These are phyloP conservation scores for Mycena galericulata DNA, from an alignment of 768 basidiomycete species.

Conservation along the genomic window DNA sequence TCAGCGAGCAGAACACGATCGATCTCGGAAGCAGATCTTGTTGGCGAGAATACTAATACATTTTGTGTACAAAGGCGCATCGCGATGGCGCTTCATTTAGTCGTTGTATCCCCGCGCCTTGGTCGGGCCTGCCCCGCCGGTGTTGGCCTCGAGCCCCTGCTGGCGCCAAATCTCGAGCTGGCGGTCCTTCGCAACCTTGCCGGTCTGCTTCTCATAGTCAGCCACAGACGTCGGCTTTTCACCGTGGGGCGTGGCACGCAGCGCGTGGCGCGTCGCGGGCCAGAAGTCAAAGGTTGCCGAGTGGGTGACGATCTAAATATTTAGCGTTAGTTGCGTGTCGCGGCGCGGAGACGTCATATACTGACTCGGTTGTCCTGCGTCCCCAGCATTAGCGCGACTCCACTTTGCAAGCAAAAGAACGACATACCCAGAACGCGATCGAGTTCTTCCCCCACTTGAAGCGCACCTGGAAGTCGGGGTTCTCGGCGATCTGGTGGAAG, in stretches of 20 bases:
- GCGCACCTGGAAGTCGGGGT: constrained; percentile 80
- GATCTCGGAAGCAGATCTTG: not conserved
- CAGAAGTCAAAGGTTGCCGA: constrained; percentile 88
- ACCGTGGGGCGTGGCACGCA: constrained; percentile 85
- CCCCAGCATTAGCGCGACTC: not conserved
- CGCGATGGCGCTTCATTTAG: constrained; percentile 43
- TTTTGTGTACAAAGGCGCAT: not conserved
- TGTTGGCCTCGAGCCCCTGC: constrained; percentile 64
- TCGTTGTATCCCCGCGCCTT: constrained; percentile 73
- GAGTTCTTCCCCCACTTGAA: constrained; percentile 84
- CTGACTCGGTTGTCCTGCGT: constrained; percentile 30
- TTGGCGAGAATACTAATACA: not conserved
- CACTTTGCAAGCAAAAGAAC: not conserved
- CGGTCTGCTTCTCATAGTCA: constrained; percentile 72
- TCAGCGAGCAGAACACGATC: too few species aligned
- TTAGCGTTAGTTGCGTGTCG: not conserved
- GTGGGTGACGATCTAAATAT: constrained; percentile 72
- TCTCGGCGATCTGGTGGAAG: constrained; percentile 77
- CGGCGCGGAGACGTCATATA: too few species aligned
- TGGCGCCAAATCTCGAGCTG: constrained; percentile 79
- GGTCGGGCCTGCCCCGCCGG: constrained; percentile 42
- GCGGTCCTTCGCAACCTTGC: constrained; percentile 79
- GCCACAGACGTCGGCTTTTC: constrained; percentile 82
- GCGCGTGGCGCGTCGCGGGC: constrained; percentile 80
- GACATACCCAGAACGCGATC: constrained; percentile 80